A percentile compares a stretch with the other conserved stretches of the same genome.
Evolutionary conservation across 768 basidiomycete species (phyloP).

Genomic region (Ephemerocybe angulata): DNA sequence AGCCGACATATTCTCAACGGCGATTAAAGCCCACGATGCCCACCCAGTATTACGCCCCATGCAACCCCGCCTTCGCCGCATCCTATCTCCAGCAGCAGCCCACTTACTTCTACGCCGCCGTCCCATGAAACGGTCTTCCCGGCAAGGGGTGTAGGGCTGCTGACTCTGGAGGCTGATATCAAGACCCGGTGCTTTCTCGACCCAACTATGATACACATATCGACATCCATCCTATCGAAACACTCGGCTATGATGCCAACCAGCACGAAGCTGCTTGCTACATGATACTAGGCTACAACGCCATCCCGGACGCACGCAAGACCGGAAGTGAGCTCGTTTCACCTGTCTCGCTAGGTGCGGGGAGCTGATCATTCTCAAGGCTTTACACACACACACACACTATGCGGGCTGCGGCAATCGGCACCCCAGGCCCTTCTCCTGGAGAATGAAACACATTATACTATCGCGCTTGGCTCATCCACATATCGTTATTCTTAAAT

Average conservation of each 20-base stretch:
- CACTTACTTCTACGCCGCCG: background rate
- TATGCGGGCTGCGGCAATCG: too few species aligned
- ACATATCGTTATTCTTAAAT: too few species aligned
- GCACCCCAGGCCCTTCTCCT: too few species aligned
- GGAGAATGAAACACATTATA: too few species aligned
- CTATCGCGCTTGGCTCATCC: too few species aligned
- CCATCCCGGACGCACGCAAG: background rate
- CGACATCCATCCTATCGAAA: background rate
- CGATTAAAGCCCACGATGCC: background rate
- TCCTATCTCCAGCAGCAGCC: background rate
- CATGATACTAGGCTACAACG: background rate
- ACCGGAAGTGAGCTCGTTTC: background rate
- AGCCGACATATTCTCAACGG: background rate
- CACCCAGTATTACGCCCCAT: background rate
- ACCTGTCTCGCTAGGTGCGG: too few species aligned
- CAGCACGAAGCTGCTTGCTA: too few species aligned
- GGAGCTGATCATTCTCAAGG: too few species aligned
- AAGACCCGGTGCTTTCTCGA: background rate
- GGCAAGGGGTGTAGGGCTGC: background rate
- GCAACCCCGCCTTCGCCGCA: background rate
- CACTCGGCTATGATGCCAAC: background rate
- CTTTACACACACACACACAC: too few species aligned
- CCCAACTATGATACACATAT: background rate
- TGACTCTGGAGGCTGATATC: background rate
- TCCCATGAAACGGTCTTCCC: slow-evolving; percentile 2